Conservation (phyloP, 2,329 filamentous ascomycete genomes). For the Drechslerella dactyloides region DNA sequence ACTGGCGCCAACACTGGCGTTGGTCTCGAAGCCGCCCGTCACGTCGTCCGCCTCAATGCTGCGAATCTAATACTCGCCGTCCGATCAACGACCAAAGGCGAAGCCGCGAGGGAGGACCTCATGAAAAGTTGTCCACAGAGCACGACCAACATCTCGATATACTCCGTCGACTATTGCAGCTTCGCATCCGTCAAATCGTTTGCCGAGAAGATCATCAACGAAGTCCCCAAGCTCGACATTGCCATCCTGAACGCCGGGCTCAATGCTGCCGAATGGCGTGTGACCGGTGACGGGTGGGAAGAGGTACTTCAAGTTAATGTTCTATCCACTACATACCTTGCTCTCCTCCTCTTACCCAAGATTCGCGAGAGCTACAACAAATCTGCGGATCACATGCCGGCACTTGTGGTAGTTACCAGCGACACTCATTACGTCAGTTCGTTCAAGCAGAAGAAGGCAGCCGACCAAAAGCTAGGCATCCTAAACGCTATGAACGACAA, state of each 20-base stretch:
- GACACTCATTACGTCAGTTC: slow-evolving; percentile 57
- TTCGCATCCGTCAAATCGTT: slow-evolving; percentile 61
- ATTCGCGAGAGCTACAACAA: slow-evolving; percentile 29
- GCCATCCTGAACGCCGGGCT: slow-evolving; percentile 45
- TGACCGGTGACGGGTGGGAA: slow-evolving; percentile 61
- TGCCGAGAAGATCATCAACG: slow-evolving; percentile 57
- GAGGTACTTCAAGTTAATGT: slow-evolving; percentile 66
- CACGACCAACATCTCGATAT: slow-evolving; percentile 53
- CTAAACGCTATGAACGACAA: slow-evolving; percentile 51
- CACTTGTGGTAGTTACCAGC: slow-evolving; percentile 58
- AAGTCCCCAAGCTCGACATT: slow-evolving; percentile 60
- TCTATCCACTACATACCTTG: slow-evolving; percentile 65
- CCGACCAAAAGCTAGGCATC: slow-evolving; percentile 24
- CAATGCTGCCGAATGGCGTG: slow-evolving; percentile 21
- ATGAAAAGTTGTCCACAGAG: slow-evolving; percentile 50
- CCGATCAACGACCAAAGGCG: slow-evolving; percentile 59
- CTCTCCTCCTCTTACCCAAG: slow-evolving; percentile 63
- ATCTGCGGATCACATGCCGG: slow-evolving; percentile 57
- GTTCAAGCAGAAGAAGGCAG: slow-evolving; percentile 32
- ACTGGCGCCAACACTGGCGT: slow-evolving; percentile 61
- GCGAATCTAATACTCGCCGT: slow-evolving; percentile 60
- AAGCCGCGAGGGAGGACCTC: slow-evolving; percentile 59
- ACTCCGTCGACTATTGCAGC: slow-evolving; percentile 60
- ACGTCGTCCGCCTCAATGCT: slow-evolving; percentile 58
- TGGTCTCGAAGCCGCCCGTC: slow-evolving; percentile 59